phyloP scores from a whole-genome alignment of 768 basidiomycete species.

The Phanerochaete sordida region DNA sequence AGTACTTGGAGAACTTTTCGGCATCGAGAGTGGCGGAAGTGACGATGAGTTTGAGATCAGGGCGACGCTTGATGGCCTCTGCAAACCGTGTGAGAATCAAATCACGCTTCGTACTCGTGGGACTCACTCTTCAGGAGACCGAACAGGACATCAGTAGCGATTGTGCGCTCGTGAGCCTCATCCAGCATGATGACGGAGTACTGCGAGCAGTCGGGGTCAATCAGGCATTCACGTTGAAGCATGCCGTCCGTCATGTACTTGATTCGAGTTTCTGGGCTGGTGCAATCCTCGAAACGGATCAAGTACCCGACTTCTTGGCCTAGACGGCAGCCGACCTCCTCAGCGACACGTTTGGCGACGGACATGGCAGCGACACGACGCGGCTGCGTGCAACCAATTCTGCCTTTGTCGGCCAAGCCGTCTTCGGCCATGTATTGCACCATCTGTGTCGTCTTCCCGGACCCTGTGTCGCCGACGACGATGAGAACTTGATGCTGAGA shows the following conservation, averaged over 20 bases:
- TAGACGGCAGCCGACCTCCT: constrained; percentile 96
- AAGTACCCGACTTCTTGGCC: constrained; percentile 98
- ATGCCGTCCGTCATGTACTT: constrained; percentile 99
- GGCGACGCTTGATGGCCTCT: constrained; percentile 94
- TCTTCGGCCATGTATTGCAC: constrained; percentile 96
- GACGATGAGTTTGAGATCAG: constrained; percentile 96
- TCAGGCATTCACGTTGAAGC: constrained; percentile 94
- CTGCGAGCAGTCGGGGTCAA: constrained; percentile 89
- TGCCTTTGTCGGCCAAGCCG: constrained; percentile 86
- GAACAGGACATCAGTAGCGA: constrained; percentile 97
- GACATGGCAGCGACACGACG: constrained; percentile 99
- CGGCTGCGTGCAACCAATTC: constrained; percentile 97
- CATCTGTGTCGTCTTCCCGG: constrained; percentile 99
- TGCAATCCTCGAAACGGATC: constrained; percentile 99
- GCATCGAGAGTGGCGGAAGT: constrained; percentile 99
- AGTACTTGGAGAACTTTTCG: constrained; percentile 99
- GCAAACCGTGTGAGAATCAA: constrained; percentile 20
- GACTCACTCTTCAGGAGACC: constrained; percentile 86
- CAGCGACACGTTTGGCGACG: constrained; percentile 96
- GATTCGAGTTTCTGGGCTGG: constrained; percentile 96
- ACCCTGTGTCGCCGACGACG: constrained; percentile 97
- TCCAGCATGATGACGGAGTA: constrained; percentile 98
- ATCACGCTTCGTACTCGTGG: not conserved
- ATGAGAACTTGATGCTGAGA: constrained; percentile 92
- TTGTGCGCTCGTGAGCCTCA: constrained; percentile 98